Evolutionary conservation across 208 protist genomes (phyloP).

Genomic region (Herpetomonas muscarum): DNA sequence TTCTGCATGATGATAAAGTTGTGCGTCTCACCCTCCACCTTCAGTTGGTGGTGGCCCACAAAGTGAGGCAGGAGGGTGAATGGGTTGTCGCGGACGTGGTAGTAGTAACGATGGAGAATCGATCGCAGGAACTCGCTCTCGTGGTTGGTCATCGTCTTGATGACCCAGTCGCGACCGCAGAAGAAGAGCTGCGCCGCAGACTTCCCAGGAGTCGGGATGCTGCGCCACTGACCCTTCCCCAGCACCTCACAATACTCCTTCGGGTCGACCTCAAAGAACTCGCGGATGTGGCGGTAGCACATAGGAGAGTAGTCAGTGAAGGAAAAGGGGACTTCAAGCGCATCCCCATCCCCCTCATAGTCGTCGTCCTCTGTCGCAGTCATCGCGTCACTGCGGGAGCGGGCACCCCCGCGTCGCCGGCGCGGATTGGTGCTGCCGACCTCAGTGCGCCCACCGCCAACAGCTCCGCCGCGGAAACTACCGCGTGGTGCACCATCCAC

Average conservation of each 20-base stretch:
- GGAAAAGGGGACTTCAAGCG: conserved; percentile 41
- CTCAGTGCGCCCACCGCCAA: too few relatives aligned
- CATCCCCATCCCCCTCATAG: conserved; percentile 38
- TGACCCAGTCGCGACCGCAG: conserved; percentile 88
- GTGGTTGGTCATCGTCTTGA: conserved; percentile 91
- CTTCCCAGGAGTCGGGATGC: conserved; percentile 88
- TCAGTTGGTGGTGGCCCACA: conserved; percentile 83
- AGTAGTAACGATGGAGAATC: conserved; percentile 90
- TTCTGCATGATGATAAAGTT: conserved; percentile 94
- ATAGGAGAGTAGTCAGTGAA: conserved; percentile 91
- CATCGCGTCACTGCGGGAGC: background rate
- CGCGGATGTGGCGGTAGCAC: conserved; percentile 88
- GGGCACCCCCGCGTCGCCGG: background rate
- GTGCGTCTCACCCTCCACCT: conserved; percentile 55
- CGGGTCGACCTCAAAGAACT: conserved; percentile 79
- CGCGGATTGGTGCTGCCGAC: background rate
- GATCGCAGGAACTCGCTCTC: conserved; percentile 87
- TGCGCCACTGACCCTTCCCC: conserved; percentile 74
- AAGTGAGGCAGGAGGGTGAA: conserved; percentile 90
- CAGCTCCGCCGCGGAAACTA: too few relatives aligned
- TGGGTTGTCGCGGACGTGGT: conserved; percentile 86
- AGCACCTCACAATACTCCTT: conserved; percentile 73
- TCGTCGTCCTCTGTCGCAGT: conserved; percentile 24
- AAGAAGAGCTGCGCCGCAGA: conserved; percentile 90
- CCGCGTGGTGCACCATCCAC: too few relatives aligned